phyloP scores from a whole-genome alignment of 2,329 filamentous ascomycete genomes.

The Hypoxylon sp. region DNA sequence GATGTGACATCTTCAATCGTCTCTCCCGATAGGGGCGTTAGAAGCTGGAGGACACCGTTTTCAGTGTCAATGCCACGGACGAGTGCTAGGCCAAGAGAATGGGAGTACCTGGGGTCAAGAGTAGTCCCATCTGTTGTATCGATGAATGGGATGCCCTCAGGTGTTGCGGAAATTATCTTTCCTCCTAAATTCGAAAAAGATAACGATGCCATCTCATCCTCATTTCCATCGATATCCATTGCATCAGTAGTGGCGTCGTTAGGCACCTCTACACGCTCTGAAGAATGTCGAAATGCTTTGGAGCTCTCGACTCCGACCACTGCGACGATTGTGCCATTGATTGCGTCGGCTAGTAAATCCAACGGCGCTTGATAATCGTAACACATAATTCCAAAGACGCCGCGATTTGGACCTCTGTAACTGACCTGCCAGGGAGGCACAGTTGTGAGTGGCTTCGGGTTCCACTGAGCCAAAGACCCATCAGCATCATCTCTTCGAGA shows the following conservation, averaged over 20 bases:
- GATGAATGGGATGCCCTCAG: slow-evolving; percentile 74
- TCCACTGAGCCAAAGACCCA: slow-evolving; percentile 61
- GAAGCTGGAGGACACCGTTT: slow-evolving; percentile 70
- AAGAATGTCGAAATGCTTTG: slow-evolving; percentile 61
- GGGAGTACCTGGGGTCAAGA: slow-evolving; percentile 72
- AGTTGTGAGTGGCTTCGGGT: slow-evolving; percentile 68
- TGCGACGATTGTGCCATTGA: slow-evolving; percentile 80
- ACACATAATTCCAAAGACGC: slow-evolving; percentile 76
- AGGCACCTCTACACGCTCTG: slow-evolving; percentile 25
- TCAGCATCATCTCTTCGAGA: slow-evolving; percentile 31
- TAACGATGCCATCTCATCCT: slow-evolving; percentile 24
- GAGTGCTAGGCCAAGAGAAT: slow-evolving; percentile 74
- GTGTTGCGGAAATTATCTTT: slow-evolving; percentile 58
- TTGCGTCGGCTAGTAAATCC: slow-evolving; percentile 72
- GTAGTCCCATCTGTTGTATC: slow-evolving; percentile 66
- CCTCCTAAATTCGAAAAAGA: slow-evolving; percentile 36
- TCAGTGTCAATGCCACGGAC: slow-evolving; percentile 77
- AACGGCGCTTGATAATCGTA: slow-evolving; percentile 75
- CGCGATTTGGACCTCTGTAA: slow-evolving; percentile 66
- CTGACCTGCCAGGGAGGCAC: slow-evolving; percentile 73
- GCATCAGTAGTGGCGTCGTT: slow-evolving; percentile 27
- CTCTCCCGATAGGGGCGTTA: slow-evolving; percentile 70
- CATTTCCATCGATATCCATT: slow-evolving; percentile 49
- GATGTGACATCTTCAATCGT: slow-evolving; percentile 59
- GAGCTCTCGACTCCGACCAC: slow-evolving; percentile 72